Evolutionary conservation across 192 early-diverging fungal genomes (phyloP).

Genomic region (Spinellus fusiger): DNA sequence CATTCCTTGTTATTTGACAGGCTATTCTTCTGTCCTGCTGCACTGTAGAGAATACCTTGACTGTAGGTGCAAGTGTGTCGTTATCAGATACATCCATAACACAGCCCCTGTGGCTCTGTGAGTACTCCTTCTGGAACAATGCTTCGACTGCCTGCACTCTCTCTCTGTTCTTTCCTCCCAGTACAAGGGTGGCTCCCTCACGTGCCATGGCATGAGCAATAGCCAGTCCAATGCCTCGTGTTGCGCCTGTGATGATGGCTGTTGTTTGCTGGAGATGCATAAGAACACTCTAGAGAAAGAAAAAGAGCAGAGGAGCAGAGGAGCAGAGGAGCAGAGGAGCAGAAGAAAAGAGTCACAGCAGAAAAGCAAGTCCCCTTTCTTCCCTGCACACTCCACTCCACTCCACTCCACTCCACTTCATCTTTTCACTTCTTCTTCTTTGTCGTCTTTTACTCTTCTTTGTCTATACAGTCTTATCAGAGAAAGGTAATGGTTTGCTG

Average conservation of each 20-base stretch:
- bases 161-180: slow-evolving; percentile 48
- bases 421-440: too few species aligned
- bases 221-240: slow-evolving; percentile 72
- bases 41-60: slow-evolving; percentile 6
- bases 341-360: too few species aligned
- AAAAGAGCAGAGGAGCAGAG: not conserved
- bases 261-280: slow-evolving; percentile 13
- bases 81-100: slow-evolving; percentile 41
- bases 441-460: too few species aligned
- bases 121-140: slow-evolving; percentile 19
- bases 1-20: not conserved
- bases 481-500: too few species aligned
- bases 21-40: not conserved
- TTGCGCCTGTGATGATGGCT: slow-evolving; percentile 60
- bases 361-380: too few species aligned
- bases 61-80: not conserved
- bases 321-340: not conserved
- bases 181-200: slow-evolving; percentile 47
- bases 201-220: slow-evolving; percentile 55
- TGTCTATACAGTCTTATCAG: too few species aligned
- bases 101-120: slow-evolving; percentile 26
- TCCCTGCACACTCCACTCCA: too few species aligned
- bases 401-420: too few species aligned
- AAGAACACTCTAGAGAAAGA: not conserved
- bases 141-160: slow-evolving; percentile 25